Evolutionary conservation across 2,329 filamentous ascomycete genomes (phyloP).

Genomic region (Teratosphaeria zuluensis): DNA sequence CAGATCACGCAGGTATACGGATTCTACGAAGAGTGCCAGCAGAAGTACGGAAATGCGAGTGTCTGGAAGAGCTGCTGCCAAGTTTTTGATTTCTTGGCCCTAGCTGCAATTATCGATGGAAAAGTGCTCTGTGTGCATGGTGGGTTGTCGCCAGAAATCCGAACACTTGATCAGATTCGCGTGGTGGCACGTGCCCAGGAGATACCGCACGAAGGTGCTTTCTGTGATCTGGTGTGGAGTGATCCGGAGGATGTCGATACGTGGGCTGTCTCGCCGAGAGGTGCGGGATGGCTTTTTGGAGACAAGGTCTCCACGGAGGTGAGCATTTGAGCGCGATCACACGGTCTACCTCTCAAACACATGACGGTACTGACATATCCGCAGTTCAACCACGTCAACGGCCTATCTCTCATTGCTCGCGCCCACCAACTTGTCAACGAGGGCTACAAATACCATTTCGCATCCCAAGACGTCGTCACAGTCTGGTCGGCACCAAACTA

Average conservation of each 20-base stretch:
- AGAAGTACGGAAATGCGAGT: conserved; percentile 67
- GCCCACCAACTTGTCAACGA: conserved; percentile 70
- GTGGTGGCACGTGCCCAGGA: conserved; percentile 66
- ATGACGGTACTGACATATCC: background rate
- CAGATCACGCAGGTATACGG: conserved; percentile 72
- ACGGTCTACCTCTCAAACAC: background rate
- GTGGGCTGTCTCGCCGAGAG: conserved; percentile 57
- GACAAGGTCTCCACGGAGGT: conserved; percentile 63
- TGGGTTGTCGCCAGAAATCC: conserved; percentile 61
- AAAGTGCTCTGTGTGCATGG: conserved; percentile 66
- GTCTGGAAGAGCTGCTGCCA: conserved; percentile 74
- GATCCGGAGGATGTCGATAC: conserved; percentile 62
- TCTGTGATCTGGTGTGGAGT: conserved; percentile 68
- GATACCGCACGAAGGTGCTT: conserved; percentile 67
- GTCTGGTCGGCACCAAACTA: conserved; percentile 91
- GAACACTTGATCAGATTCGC: conserved; percentile 65
- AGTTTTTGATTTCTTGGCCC: conserved; percentile 66
- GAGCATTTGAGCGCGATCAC: conserved; percentile 4
- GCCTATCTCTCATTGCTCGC: conserved; percentile 59
- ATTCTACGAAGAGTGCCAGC: conserved; percentile 68
- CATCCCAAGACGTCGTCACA: conserved; percentile 83
- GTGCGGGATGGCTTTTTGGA: conserved; percentile 58
- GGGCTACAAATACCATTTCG: conserved; percentile 86
- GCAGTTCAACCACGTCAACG: conserved; percentile 66
- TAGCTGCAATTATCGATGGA: conserved; percentile 64